phyloP scores from a whole-genome alignment of 441 rosid species.

The Corymbia calophylla region DNA sequence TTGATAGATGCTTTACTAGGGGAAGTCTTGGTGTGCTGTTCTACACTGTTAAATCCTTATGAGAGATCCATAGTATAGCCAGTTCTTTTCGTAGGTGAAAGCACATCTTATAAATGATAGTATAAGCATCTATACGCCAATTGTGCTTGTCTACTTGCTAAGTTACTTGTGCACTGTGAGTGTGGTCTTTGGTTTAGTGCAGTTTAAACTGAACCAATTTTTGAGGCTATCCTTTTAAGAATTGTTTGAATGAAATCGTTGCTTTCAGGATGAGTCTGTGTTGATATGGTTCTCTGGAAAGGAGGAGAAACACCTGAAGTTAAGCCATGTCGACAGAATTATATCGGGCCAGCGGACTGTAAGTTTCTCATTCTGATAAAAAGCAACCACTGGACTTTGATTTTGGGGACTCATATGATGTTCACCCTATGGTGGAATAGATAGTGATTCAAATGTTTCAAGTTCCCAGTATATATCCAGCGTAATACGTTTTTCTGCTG shows the following conservation, averaged over 20 bases:
- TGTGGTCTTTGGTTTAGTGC: neutral
- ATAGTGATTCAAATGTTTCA: neutral
- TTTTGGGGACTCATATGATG: neutral
- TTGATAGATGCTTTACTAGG: neutral
- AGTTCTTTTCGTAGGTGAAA: neutral
- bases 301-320: conserved; percentile 88
- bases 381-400: neutral
- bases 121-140: neutral
- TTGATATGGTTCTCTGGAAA: conserved; percentile 97
- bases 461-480: neutral
- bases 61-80: neutral
- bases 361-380: conserved; percentile 24
- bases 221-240: neutral
- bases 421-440: neutral
- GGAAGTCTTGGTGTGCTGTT: neutral
- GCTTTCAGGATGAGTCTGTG: conserved; percentile 86
- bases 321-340: conserved; percentile 87
- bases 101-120: neutral
- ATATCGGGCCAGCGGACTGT: conserved; percentile 98
- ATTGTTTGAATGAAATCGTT: conserved; percentile 3
- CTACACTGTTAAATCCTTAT: neutral
- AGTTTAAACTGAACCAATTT: neutral
- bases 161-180: neutral
- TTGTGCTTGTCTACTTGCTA: neutral
- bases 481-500: neutral